Evolutionary conservation across 2,329 filamentous ascomycete genomes (phyloP).

Genomic region (Chrysosporium queenslandicum): DNA sequence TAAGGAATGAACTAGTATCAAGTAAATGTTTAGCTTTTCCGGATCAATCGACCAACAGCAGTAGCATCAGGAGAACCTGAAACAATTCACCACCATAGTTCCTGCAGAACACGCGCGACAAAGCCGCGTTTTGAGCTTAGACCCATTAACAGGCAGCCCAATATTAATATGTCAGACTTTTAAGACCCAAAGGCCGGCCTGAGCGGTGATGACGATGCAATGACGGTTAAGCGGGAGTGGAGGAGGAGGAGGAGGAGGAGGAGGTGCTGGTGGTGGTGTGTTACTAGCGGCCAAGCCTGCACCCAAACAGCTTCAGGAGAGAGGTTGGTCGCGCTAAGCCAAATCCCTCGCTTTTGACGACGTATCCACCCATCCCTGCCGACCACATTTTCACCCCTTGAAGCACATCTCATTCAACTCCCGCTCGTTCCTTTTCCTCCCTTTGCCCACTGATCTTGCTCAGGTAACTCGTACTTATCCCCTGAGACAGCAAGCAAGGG

Average conservation of each 20-base stretch:
- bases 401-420: constrained; percentile 8
- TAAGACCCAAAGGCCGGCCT: not conserved
- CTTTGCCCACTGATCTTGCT: not conserved
- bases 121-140: not conserved
- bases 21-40: not conserved
- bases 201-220: too few relatives aligned
- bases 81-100: not conserved
- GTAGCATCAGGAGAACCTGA: not conserved
- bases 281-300: not conserved
- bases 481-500: not conserved
- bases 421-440: not conserved
- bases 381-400: constrained; percentile 10
- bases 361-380: constrained; percentile 10
- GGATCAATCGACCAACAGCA: not conserved
- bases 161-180: not conserved
- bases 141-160: not conserved
- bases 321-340: constrained; percentile 2
- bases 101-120: not conserved
- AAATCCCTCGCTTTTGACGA: constrained; percentile 2
- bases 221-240: too few relatives aligned
- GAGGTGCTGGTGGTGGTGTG: not conserved
- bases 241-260: too few relatives aligned
- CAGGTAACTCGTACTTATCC: too few relatives aligned
- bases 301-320: not conserved
- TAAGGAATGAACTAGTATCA: not conserved